Evolutionary conservation across 352 stramenopile species (phyloP), one percentile per base, ranked within the genome.

Genomic region (Phytophthora brassicae): DNA sequence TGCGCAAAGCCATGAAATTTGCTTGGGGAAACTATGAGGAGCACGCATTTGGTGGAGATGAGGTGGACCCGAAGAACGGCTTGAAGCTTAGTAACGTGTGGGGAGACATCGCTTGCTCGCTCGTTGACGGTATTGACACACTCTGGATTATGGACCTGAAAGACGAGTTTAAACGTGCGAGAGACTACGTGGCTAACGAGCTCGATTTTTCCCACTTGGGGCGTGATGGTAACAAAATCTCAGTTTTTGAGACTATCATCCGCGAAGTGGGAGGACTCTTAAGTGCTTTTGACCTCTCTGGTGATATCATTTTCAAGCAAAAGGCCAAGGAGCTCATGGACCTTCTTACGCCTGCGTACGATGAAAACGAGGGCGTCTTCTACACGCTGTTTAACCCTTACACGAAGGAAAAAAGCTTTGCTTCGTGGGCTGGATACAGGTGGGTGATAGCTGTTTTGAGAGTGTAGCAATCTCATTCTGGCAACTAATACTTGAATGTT

Each of bases 231-330:
- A 75, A 58, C 45, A 76, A 57, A 13, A 80, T 99, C 9, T 99
- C 92, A 19, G 80, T 99, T 19, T 99, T 99, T 80, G 98, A 99
- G 82, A 99, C 96, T 1, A 99, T 97, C 39, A 99, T 99, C 83
- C 92, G 97, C 20, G 93, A 95, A 70, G 81, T 99, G 4, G 98
- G 97, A 17, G 98, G 98, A 8, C 78, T 99, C 5, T 81, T 99
- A 9, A 93, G 91, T 31, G 97, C 97, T 0, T 99, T 97, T 72
- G 87, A 97, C 60, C 71, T 99, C 28, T 93, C 94, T 16, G 39
- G 63, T 1, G 88, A 97, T 70, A 54, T 46, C 4, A 61, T 94
- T 16, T 98, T 99, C 72, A 88, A 98, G 47, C 70, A 91, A 12
- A 96, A 98, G 57, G 97, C 97, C 12, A 57, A 84, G 26, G 94